Evolutionary conservation across 1,284 basidiomycete species (phyloP).

Genomic region (Pascua sp.): DNA sequence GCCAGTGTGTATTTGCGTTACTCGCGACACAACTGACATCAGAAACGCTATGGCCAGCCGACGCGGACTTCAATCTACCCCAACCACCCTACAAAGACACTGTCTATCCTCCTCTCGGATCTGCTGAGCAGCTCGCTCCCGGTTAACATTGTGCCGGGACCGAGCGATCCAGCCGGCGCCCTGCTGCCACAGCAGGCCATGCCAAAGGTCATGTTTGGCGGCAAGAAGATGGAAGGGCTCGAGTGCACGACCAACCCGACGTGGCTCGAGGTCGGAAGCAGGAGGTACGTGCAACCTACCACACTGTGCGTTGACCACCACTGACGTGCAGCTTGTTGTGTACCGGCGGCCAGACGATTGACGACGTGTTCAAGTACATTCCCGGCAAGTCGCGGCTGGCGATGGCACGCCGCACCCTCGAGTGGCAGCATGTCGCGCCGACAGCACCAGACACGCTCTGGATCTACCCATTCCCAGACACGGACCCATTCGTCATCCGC

Average conservation of each 20-base stretch:
- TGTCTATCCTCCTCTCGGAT: slow-evolving; percentile 71
- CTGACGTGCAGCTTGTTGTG: slow-evolving; percentile 62
- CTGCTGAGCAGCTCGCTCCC: slow-evolving; percentile 64
- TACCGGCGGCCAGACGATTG: slow-evolving; percentile 85
- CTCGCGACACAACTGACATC: slow-evolving; percentile 1
- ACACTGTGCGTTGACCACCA: slow-evolving; percentile 49
- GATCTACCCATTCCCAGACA: slow-evolving; percentile 89
- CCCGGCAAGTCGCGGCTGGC: slow-evolving; percentile 56
- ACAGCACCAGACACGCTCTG: slow-evolving; percentile 96
- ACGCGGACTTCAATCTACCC: slow-evolving; percentile 55
- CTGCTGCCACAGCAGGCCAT: slow-evolving; percentile 92
- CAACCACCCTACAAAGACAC: slow-evolving; percentile 65
- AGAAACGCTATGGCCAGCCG: slow-evolving; percentile 51
- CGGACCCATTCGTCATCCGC: slow-evolving; percentile 84
- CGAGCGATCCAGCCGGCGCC: slow-evolving; percentile 77
- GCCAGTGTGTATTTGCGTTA: slow-evolving; percentile 53
- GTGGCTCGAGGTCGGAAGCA: slow-evolving; percentile 63
- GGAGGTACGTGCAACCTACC: slow-evolving; percentile 35
- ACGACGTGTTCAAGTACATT: slow-evolving; percentile 90
- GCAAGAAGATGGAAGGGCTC: slow-evolving; percentile 61
- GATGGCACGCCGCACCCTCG: slow-evolving; percentile 74
- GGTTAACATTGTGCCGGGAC: slow-evolving; percentile 79
- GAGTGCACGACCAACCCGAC: slow-evolving; percentile 83
- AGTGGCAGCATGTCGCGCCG: slow-evolving; percentile 94
- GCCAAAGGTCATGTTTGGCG: slow-evolving; percentile 85